Base-by-base conservation (phyloP, 257 asterid genomes). In the Leptodermis oblonga region DNA sequence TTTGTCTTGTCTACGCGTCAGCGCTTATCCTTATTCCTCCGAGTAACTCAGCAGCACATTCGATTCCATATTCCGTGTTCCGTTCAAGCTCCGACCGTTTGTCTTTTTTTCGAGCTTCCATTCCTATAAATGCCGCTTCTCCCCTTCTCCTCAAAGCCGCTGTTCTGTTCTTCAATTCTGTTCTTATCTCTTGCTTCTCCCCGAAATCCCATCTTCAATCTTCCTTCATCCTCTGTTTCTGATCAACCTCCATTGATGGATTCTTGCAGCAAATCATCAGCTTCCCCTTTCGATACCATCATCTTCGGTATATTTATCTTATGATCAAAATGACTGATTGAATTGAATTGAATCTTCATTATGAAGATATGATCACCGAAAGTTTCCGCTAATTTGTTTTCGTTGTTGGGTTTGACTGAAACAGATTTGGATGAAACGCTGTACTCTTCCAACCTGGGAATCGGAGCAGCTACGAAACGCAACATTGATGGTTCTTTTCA, bases 371-470 rank as follows among this genome's bases (percentile, higher is more conserved):
- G 5, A 48, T 3, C 15, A 34, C 0, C 31, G 31, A 9, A 11
- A 4, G 15, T 22, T 1, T n/a, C 55, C 0, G 13, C 39, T 66
- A 20, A 51, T 23, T 53, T 60, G 10, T 1, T 36, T 51, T 52
- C 20, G 7, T 20, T 46, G 0, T 46, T 20, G n/a, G 7, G 28
- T 25, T 52, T 8, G 25, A 39, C 3, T 4, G 18, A 0, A 34
- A 59, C 88, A 92, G 97, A 92, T 84, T 88, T 92, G 89, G 98
- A 92, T 58, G 97, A 92, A 68, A 92, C 98, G 60, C 72, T 92
- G 81, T 92, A 92, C 69, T 84, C 98, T 17, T 84, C 92, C 59
- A 74, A 76, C 48, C 73, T 81, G 26, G 97, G 98, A 76, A 86
- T 92, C 53, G 97, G 95, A 7, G 81, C 74, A 76, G 95, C 97